A percentile compares a stretch with the other conserved stretches of the same genome.
These are phyloP conservation scores for Pulicaria dysenterica DNA, from an alignment of 129 eudicot genomes.

Conservation along the genomic window DNA sequence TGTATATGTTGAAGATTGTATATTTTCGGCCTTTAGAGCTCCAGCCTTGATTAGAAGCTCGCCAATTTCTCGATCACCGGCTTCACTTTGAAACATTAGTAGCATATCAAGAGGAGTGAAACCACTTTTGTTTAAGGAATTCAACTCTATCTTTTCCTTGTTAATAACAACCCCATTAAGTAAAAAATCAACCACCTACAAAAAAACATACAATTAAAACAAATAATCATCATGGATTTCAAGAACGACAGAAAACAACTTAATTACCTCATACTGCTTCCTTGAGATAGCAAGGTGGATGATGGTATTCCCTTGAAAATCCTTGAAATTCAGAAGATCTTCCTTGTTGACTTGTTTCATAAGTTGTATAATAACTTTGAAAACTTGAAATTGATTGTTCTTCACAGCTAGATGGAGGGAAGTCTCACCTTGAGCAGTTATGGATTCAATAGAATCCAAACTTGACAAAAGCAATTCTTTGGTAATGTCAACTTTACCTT, in stretches of 20 bases:
- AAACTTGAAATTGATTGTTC: constrained; percentile 42
- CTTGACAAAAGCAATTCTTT: constrained; percentile 32
- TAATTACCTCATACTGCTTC: constrained; percentile 50
- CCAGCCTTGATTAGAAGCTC: constrained; percentile 7
- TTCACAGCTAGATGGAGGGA: constrained; percentile 49
- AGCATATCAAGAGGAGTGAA: constrained; percentile 41
- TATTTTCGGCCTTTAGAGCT: constrained; percentile 18
- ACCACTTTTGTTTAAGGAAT: constrained; percentile 29
- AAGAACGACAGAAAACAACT: too few relatives aligned
- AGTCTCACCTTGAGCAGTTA: constrained; percentile 45
- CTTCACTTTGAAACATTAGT: constrained; percentile 36
- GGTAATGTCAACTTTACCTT: constrained; percentile 45
- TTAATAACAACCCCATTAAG: constrained; percentile 27
- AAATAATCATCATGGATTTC: not conserved
- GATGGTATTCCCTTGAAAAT: constrained; percentile 44
- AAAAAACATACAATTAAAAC: not conserved
- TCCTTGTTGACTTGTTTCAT: constrained; percentile 34
- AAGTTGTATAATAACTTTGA: constrained; percentile 34
- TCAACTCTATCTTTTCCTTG: constrained; percentile 30
- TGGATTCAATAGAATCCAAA: constrained; percentile 32
- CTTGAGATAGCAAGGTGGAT: constrained; percentile 49
- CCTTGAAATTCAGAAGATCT: constrained; percentile 29
- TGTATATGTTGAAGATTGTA: not conserved
- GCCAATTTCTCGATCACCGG: constrained; percentile 29
- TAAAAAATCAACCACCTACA: constrained; percentile 32